These are phyloP conservation scores for Microascus cirrosus DNA, from an alignment of 2,329 filamentous ascomycete genomes.

Conservation along the genomic window DNA sequence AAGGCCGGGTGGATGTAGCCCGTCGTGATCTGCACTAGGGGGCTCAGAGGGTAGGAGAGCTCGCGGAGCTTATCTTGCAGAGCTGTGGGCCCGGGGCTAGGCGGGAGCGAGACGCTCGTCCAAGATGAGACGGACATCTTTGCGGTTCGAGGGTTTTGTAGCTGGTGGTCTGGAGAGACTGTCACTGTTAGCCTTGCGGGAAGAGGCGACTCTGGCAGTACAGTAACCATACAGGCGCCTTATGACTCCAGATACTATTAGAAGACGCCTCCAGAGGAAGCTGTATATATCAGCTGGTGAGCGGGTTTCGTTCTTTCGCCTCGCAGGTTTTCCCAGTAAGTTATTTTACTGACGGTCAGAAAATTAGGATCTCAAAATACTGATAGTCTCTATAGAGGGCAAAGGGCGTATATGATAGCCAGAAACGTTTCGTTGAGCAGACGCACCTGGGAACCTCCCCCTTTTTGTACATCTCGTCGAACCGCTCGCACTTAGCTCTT, in stretches of 20 bases:
- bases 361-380: background rate
- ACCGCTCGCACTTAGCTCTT: background rate
- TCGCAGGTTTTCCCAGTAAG: too few relatives aligned
- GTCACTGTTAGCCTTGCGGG: background rate
- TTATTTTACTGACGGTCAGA: background rate
- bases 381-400: too few relatives aligned
- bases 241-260: background rate
- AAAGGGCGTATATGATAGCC: too few relatives aligned
- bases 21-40: slow-evolving; percentile 52
- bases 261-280: background rate
- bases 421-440: background rate
- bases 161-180: background rate
- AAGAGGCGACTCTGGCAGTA: background rate
- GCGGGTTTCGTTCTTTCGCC: background rate
- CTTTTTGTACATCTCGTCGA: background rate
- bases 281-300: background rate
- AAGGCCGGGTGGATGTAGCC: slow-evolving; percentile 55
- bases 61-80: slow-evolving; percentile 42
- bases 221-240: background rate
- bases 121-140: background rate
- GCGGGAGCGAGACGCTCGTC: background rate
- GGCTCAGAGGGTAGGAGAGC: slow-evolving; percentile 54
- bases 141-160: background rate
- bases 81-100: background rate
- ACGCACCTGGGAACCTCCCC: background rate